Conservation (phyloP, 768 basidiomycete genomes). For the Lactarius quietus region DNA sequence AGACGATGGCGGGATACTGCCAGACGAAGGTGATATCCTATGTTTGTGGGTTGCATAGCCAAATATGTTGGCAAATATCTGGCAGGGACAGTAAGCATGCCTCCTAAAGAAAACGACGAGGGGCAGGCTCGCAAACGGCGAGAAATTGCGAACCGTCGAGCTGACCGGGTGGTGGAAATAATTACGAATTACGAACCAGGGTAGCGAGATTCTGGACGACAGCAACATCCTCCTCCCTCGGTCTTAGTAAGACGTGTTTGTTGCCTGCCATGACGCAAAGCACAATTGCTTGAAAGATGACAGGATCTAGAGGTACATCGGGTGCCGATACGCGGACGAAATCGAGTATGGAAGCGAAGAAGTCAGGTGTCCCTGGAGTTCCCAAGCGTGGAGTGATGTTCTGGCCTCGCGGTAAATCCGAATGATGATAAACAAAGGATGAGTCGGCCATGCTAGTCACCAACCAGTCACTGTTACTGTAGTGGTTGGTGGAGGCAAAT, state of each 20-base stretch:
- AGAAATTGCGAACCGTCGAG: not conserved
- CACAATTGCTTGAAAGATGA: constrained; percentile 62
- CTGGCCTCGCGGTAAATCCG: constrained; percentile 8
- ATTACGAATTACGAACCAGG: constrained; percentile 45
- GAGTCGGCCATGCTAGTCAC: constrained; percentile 6
- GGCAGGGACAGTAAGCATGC: constrained; percentile 17
- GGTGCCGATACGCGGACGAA: constrained; percentile 44
- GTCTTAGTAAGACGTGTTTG: constrained; percentile 61
- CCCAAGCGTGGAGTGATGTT: constrained; percentile 1
- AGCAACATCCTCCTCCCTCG: constrained; percentile 60
- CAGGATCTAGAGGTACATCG: constrained; percentile 56
- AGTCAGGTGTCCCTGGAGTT: constrained; percentile 24
- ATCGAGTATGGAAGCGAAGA: constrained; percentile 38
- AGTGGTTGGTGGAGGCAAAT: not conserved
- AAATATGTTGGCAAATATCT: constrained; percentile 62
- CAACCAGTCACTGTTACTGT: not conserved
- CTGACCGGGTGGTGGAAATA: not conserved
- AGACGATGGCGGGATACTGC: constrained; percentile 27
- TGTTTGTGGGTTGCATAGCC: constrained; percentile 55
- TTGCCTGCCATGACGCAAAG: constrained; percentile 60
- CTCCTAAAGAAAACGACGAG: not conserved
- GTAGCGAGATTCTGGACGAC: constrained; percentile 54
- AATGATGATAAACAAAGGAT: constrained; percentile 5
- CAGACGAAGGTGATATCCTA: constrained; percentile 39
- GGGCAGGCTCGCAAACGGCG: not conserved